phyloP scores from a whole-genome alignment of 2,329 filamentous ascomycete species.

The Nannizzia gypsea region DNA sequence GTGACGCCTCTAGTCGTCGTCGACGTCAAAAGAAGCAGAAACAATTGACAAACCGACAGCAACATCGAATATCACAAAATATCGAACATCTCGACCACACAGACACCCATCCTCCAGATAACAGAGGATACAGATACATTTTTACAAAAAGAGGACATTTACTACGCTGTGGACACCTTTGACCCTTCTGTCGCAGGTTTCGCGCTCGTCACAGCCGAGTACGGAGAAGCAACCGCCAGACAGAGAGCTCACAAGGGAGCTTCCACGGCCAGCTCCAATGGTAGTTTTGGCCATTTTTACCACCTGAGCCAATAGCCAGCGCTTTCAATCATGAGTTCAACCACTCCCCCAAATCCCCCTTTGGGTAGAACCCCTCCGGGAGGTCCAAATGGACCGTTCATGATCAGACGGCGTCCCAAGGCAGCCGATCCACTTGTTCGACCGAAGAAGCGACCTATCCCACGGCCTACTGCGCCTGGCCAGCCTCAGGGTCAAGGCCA shows the following conservation, averaged over 20 bases:
- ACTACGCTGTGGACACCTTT: too few relatives aligned
- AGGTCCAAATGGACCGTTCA: slow-evolving; percentile 35
- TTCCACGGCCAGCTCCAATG: slow-evolving; percentile 1
- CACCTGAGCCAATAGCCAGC: not conserved
- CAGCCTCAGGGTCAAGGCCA: not conserved
- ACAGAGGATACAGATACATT: too few relatives aligned
- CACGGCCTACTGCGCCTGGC: slow-evolving; percentile 17
- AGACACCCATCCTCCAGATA: too few relatives aligned
- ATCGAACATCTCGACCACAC: too few relatives aligned
- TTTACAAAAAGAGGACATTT: too few relatives aligned
- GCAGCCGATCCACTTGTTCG: slow-evolving; percentile 53
- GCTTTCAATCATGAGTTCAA: slow-evolving; percentile 21
- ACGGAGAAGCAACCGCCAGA: not conserved
- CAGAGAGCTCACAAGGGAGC: not conserved
- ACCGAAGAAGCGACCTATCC: slow-evolving; percentile 39
- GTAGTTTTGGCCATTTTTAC: not conserved
- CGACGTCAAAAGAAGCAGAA: too few relatives aligned
- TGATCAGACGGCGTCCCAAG: slow-evolving; percentile 39
- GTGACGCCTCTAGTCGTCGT: too few relatives aligned
- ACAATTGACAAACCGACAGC: too few relatives aligned
- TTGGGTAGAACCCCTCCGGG: slow-evolving; percentile 36
- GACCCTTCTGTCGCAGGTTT: not conserved
- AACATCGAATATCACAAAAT: too few relatives aligned
- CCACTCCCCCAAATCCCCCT: slow-evolving; percentile 31
- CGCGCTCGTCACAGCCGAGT: not conserved